Conservation (phyloP, 331 rosid genomes). For the Dryas integrifolia region DNA sequence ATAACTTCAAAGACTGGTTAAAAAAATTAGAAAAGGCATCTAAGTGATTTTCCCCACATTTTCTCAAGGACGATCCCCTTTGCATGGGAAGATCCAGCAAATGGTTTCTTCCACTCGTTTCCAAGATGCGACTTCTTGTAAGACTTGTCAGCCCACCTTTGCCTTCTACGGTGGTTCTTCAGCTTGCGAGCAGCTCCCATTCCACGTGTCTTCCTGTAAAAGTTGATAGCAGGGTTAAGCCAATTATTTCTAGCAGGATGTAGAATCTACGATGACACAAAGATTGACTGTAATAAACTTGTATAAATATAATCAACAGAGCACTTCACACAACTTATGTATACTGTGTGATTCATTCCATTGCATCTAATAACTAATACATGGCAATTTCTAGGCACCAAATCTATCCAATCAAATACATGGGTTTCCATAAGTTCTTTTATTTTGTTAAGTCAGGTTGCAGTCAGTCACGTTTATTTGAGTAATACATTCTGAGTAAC, state of each 20-base stretch:
- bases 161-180: conserved; percentile 63
- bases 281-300: not conserved
- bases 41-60: conserved; percentile 32
- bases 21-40: not conserved
- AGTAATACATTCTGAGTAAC: not conserved
- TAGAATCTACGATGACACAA: not conserved
- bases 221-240: not conserved
- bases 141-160: conserved; percentile 70
- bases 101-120: conserved; percentile 69
- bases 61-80: conserved; percentile 63
- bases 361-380: not conserved
- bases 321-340: not conserved
- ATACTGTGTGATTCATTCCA: not conserved
- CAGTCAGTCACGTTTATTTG: too few species aligned
- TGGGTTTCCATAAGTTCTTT: too few species aligned
- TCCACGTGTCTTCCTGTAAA: conserved; percentile 57
- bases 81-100: conserved; percentile 67
- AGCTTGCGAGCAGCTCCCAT: conserved; percentile 72
- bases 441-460: too few species aligned
- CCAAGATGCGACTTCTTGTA: conserved; percentile 70
- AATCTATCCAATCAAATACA: not conserved
- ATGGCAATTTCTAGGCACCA: not conserved
- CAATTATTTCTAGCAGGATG: not conserved
- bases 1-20: not conserved
- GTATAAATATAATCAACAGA: not conserved